Evolutionary conservation across 2,329 filamentous ascomycete genomes (phyloP), one percentile per base, ranked within the genome.

Genomic region (Fusarium torulosum): DNA sequence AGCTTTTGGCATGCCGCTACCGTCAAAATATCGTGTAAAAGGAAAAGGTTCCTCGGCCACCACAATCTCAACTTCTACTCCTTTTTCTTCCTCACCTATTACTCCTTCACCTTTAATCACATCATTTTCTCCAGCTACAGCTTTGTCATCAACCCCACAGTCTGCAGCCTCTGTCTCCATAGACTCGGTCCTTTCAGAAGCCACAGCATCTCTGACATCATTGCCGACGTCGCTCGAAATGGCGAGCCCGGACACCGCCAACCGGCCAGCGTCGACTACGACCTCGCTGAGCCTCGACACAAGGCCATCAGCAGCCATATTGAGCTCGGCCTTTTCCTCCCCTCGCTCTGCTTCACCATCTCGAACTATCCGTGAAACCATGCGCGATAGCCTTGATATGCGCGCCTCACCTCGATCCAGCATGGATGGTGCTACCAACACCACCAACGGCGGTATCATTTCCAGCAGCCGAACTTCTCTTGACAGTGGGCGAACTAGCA

Each of bases 401-500:
- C 35, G 66, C 53, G 65, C 67, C 63, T 74, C 76, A 17, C 68
- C 70, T 41, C 66, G 75, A 35, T 77, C 76, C 52, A 77, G 75
- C 58, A 66, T 76, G 63, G 75, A 76, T 59, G 66, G 63, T 31
- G 56, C 52, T 15, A 50, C 59, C 11, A 55, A 49, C 23, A 56
- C 43, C 33, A 59, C 52, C 45, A 67, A 67, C 14, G 58, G 59
- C 9, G 57, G 33, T 38, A 29, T 63, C 8, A 57, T 44, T 17
- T 49, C 59, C 42, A 74, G 61, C 67, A 74, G 70, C 53, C 69
- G 70, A 46, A 70, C 74, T 10, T 78, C 77, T 17, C 69, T 77
- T n/a, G 79, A 80, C 33, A 80, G 78, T 57, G 73, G 74, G 25
- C 77, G 77, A 47, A 79, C 77, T 38, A 75, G 72, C 47, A 74